phyloP scores from a whole-genome alignment of 108 stramenopile genomes.

The Bacterosira constricta region DNA sequence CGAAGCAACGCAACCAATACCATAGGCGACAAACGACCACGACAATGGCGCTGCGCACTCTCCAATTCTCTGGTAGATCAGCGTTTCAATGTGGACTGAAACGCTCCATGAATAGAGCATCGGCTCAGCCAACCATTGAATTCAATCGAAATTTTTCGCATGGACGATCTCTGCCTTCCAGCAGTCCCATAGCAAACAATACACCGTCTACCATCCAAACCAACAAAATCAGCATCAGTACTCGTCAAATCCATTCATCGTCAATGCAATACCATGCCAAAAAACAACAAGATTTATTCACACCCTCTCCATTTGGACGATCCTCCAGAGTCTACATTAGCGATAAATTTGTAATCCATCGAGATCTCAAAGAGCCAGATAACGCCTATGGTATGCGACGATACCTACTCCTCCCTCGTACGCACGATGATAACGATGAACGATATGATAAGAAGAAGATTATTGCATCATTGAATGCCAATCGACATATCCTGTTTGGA shows the following conservation, averaged over 20 bases:
- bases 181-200: not conserved
- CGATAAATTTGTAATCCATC: conserved; percentile 19
- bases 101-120: not conserved
- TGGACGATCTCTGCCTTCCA: no score
- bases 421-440: not conserved
- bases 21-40: no score
- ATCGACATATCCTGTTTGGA: conserved; percentile 75
- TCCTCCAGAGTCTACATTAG: conserved; percentile 22
- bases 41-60: no score
- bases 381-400: conserved; percentile 33
- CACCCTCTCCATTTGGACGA: conserved; percentile 41
- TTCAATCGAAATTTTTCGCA: not conserved
- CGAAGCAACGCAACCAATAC: no score
- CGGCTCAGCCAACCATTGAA: not conserved
- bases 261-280: not conserved
- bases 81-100: no score
- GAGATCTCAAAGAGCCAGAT: conserved; percentile 33
- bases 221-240: not conserved
- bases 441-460: not conserved
- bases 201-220: no score
- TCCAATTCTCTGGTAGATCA: no score
- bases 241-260: conserved; percentile 7
- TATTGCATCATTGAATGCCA: conserved; percentile 60
- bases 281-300: conserved; percentile 34
- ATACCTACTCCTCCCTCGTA: conserved; percentile 33